These are phyloP conservation scores for Amanita brunnescens DNA, from an alignment of 768 basidiomycete species.

Conservation along the genomic window DNA sequence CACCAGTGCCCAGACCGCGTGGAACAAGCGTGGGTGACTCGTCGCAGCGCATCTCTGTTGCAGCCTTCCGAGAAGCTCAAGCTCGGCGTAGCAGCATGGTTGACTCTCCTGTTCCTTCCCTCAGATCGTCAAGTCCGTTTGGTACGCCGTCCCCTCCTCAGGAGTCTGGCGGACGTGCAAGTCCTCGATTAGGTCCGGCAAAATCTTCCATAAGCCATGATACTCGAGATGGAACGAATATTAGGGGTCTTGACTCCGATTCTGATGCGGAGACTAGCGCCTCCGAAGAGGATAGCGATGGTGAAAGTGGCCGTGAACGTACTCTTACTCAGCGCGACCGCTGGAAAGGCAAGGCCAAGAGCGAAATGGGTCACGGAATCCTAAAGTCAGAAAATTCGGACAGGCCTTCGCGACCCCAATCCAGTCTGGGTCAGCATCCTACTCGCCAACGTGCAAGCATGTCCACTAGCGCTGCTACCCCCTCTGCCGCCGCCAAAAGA, in stretches of 20 bases:
- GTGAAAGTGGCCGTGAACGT: conserved; percentile 16
- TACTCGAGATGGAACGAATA: not conserved
- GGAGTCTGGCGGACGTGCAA: conserved; percentile 15
- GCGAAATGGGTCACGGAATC: conserved; percentile 31
- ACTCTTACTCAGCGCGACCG: conserved; percentile 11
- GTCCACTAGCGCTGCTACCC: conserved; percentile 51
- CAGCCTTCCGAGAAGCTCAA: conserved; percentile 74
- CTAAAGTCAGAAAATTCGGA: conserved; percentile 6
- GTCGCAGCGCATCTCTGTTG: conserved; percentile 71
- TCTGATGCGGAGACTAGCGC: conserved; percentile 21
- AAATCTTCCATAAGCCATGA: conserved; percentile 1
- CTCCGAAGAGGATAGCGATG: conserved; percentile 13
- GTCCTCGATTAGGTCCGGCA: conserved; percentile 10
- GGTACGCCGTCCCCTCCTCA: conserved; percentile 6
- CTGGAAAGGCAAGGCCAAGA: conserved; percentile 6
- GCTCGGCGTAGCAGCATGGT: conserved; percentile 56
- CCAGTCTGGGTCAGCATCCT: conserved; percentile 24
- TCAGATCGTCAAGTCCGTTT: conserved; percentile 32
- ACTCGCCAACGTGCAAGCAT: conserved; percentile 40
- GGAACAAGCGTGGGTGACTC: conserved; percentile 50
- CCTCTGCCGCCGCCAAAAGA: conserved; percentile 40
- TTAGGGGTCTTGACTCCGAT: conserved; percentile 18
- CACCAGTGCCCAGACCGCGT: conserved; percentile 52
- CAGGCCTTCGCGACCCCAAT: conserved; percentile 22
- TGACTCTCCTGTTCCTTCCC: conserved; percentile 50